Base-by-base conservation (phyloP, 1,139 yeast genomes). In the Barnettozyma hawaiiensis region DNA sequence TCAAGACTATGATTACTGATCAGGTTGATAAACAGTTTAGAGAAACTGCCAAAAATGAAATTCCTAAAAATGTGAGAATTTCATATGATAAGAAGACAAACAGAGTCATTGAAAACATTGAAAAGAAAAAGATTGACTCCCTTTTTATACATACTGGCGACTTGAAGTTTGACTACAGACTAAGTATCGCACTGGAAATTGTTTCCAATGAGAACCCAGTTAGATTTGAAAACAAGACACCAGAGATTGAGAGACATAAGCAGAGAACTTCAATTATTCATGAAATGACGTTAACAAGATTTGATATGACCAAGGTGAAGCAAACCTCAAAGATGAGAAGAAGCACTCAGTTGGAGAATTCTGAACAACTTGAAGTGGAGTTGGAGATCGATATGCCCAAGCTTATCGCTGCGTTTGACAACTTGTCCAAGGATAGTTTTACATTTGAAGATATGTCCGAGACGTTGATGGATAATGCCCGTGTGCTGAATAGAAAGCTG, bases 101-200 rank as follows among this genome's bases (percentile, higher is more conserved):
- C 11, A 69, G 92, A 51, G 73, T 77, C 39, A 70, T 75, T 12
- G 77, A 77, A 27, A 84, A 83, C 33, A 83, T 89, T 41, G 78
- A 80, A 49, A 89, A 89, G 59, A 76, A 76, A 50, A 71, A 92
- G 43, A 65, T 87, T 9, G 76, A 85, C 3, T 89, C 85, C 58
- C 63, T 89, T 46, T 75, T 78, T 57, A 69, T 89, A 27, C 80
- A 76, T 57, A 76, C 84, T 44, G 96, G 96, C 2, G 82, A 85
- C 48, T 78, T 85, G 22, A 71, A 81, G 64, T 81, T 81, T 58
- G 97, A 89, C 60, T 70, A 83, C 50, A 71, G 95, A 54, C 67
- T 89, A 32, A 80, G 95, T 10, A 65, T 89, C 49, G 78, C 89
- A 31, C 64, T 84, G 27, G 97, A 89, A 76, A 62, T 78, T 49